A percentile compares a stretch with the other conserved stretches of the same genome.
These are phyloP conservation scores for Capsicum chinense DNA, from an alignment of 257 asterid species.

Conservation along the genomic window DNA sequence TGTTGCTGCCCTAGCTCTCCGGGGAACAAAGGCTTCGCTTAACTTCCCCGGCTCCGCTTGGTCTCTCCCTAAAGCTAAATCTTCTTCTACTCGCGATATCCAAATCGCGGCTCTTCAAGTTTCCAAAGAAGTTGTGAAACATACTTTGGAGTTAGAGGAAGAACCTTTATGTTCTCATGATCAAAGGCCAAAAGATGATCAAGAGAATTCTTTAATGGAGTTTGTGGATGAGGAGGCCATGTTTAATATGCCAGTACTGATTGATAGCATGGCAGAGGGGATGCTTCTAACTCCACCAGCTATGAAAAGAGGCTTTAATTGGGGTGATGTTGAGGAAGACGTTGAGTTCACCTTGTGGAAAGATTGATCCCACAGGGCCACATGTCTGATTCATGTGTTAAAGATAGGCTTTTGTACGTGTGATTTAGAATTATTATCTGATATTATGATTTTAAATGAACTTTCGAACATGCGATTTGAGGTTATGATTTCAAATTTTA, in stretches of 20 bases:
- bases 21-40: constrained; percentile 41
- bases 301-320: constrained; percentile 60
- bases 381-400: no score
- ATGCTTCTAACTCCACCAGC: constrained; percentile 77
- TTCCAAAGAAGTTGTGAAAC: constrained; percentile 21
- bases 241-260: constrained; percentile 69
- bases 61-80: constrained; percentile 39
- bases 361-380: constrained; percentile 20
- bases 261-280: constrained; percentile 88
- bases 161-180: background rate
- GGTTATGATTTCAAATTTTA: no score
- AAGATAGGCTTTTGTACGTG: no score
- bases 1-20: constrained; percentile 53
- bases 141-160: no score
- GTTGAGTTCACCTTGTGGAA: constrained; percentile 57
- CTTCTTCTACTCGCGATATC: constrained; percentile 45
- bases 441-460: no score
- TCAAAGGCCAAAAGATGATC: background rate
- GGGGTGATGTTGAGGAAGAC: constrained; percentile 46
- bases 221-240: constrained; percentile 70
- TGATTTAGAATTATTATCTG: no score
- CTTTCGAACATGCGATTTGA: no score
- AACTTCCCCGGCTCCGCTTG: constrained; percentile 41
- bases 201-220: background rate
- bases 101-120: constrained; percentile 44